Base-by-base conservation (phyloP, 768 basidiomycete genomes). In the Trametes meyenii region DNA sequence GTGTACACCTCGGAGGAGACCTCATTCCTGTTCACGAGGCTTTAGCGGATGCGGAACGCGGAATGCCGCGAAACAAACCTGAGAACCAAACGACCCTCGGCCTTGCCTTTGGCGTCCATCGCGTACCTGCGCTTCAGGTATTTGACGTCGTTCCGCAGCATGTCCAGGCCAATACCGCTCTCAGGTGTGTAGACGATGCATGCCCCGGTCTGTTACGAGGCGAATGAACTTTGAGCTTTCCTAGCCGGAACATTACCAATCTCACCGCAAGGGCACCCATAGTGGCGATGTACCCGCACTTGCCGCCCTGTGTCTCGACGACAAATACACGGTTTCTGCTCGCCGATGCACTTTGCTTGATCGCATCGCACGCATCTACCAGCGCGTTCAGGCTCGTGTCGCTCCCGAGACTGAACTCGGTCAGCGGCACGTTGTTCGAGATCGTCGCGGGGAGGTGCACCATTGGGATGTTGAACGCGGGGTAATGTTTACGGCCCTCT, bases 371-470 rank as follows among this genome's bases (percentile, higher is more conserved):
- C 6, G 97, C 97, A 62, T 96, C 93, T 55, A 98, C 95, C 33
- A 99, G 81, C 2, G 96, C 95, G 73, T 98, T 99, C 81, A 99
- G 79, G 73, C 91, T 92, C n/a, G 97, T 99, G 71, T 99, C 97
- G 67, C 88, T 90, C 48, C 97, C 97, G 61, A 99, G 77, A 73
- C 93, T 96, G 76, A 92, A 94, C 72, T 98, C 96, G 50, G 96
- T 98, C 80, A 98, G 74, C 2, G 97, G 97, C 13, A 99, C 97
- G 67, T 99, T 99, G 78, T 99, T 99, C 67, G 92, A 95, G 71
- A 99, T 90, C 50, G 95, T 97, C 40, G 96, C 97, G 1, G 97
- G 97, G 10, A 99, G 81, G 73, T 98, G 95, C 29, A 88, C 90
- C 85, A 99, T 92, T 16, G 97, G 97, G 64, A 99, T 91, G 66